Conservation (phyloP, 768 basidiomycete species). For the Lenzites betulinus region DNA sequence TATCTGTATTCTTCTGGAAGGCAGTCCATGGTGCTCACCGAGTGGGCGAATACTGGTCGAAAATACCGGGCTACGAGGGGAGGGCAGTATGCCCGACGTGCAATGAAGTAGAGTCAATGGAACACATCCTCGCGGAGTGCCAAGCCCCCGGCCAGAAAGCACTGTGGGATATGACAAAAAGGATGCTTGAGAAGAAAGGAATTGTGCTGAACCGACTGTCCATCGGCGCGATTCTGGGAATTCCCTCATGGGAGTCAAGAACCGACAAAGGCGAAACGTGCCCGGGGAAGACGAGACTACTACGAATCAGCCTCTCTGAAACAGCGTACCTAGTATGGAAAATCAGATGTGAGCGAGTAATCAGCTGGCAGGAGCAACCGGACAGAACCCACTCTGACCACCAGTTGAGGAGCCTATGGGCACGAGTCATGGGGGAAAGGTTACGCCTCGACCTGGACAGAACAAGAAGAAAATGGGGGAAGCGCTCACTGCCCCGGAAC, state of each 20-base stretch:
- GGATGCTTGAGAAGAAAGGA: neutral
- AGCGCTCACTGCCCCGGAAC: neutral
- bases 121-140: conserved; percentile 27
- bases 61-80: conserved; percentile 12
- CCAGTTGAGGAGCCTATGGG: neutral
- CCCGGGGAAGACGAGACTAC: neutral
- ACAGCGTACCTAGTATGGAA: conserved; percentile 20
- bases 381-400: neutral
- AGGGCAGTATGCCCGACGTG: conserved; percentile 18
- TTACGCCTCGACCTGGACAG: neutral
- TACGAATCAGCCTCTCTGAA: conserved; percentile 10
- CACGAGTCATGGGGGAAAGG: neutral
- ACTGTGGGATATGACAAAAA: conserved; percentile 11
- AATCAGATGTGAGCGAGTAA: conserved; percentile 14
- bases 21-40: conserved; percentile 5
- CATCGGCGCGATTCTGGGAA: conserved; percentile 10
- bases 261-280: too few species aligned
- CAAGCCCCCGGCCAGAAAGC: neutral
- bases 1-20: conserved; percentile 12
- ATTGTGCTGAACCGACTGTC: neutral
- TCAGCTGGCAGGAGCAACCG: neutral
- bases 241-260: neutral
- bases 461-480: neutral
- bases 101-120: conserved; percentile 18
- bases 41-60: conserved; percentile 21